Evolutionary conservation across 345 rosid species (phyloP).

Genomic region (Boechera divaricarpa): DNA sequence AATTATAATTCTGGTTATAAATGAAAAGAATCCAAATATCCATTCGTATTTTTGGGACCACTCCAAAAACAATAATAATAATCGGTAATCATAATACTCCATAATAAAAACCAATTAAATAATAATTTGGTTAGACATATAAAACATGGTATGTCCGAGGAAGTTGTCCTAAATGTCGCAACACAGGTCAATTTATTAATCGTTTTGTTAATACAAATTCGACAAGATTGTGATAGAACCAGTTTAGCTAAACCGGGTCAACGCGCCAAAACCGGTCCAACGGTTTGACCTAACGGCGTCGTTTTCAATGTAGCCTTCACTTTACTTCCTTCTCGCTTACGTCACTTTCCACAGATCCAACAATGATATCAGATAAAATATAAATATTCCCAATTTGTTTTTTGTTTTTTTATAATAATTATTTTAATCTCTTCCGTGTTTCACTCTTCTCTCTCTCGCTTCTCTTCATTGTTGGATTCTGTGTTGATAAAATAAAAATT

Average conservation of each 20-base stretch:
- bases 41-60: constrained; percentile 19
- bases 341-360: constrained; percentile 47
- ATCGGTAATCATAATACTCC: background rate
- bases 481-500: constrained; percentile 11
- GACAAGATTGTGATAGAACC: background rate
- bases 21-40: constrained; percentile 17
- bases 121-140: constrained; percentile 15
- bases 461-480: constrained; percentile 8
- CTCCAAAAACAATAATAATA: constrained; percentile 4
- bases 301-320: constrained; percentile 12
- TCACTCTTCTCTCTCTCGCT: constrained; percentile 38
- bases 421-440: constrained; percentile 11
- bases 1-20: constrained; percentile 5
- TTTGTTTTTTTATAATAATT: background rate
- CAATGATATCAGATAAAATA: constrained; percentile 25
- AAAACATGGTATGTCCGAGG: constrained; percentile 42
- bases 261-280: constrained; percentile 9
- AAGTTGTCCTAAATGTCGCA: constrained; percentile 26
- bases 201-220: background rate
- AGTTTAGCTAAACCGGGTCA: constrained; percentile 14
- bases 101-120: background rate
- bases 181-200: constrained; percentile 27
- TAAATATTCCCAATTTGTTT: constrained; percentile 26
- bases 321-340: constrained; percentile 18
- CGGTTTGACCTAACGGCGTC: constrained; percentile 27